These are phyloP conservation scores for Hippophae rhamnoides DNA, from an alignment of 306 rosid species.

Conservation along the genomic window DNA sequence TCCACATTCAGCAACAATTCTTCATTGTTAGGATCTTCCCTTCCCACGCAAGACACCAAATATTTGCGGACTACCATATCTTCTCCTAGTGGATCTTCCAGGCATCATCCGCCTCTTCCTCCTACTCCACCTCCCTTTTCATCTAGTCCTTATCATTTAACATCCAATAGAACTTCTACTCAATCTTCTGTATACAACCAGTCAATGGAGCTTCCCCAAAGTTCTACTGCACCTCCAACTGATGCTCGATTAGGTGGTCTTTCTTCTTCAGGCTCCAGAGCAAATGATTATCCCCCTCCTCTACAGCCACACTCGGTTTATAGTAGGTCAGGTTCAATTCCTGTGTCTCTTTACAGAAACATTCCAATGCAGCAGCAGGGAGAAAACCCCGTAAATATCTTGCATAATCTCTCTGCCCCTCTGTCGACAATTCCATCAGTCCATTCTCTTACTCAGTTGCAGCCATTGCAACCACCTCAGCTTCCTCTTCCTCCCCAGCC, in stretches of 20 bases:
- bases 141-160: slow-evolving; percentile 54
- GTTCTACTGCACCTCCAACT: slow-evolving; percentile 27
- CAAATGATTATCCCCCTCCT: slow-evolving; percentile 46
- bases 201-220: slow-evolving; percentile 45
- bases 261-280: slow-evolving; percentile 47
- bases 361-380: slow-evolving; percentile 59
- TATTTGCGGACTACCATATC: slow-evolving; percentile 54
- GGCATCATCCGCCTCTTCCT: slow-evolving; percentile 95
- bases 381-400: slow-evolving; percentile 47
- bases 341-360: slow-evolving; percentile 42
- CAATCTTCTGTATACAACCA: slow-evolving; percentile 53
- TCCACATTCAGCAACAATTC: slow-evolving; percentile 50
- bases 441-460: slow-evolving; percentile 72
- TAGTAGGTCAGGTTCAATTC: slow-evolving; percentile 54
- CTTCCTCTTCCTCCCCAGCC: slow-evolving; percentile 90
- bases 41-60: slow-evolving; percentile 48
- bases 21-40: slow-evolving; percentile 34
- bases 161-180: slow-evolving; percentile 45
- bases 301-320: slow-evolving; percentile 42
- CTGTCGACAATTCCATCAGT: slow-evolving; percentile 53
- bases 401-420: slow-evolving; percentile 53
- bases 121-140: slow-evolving; percentile 89
- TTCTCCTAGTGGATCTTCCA: slow-evolving; percentile 63
- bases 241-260: slow-evolving; percentile 24
- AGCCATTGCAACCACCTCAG: slow-evolving; percentile 98